phyloP scores from a whole-genome alignment of 2,329 filamentous ascomycete genomes.

The Scolecobasidium constrictum region DNA sequence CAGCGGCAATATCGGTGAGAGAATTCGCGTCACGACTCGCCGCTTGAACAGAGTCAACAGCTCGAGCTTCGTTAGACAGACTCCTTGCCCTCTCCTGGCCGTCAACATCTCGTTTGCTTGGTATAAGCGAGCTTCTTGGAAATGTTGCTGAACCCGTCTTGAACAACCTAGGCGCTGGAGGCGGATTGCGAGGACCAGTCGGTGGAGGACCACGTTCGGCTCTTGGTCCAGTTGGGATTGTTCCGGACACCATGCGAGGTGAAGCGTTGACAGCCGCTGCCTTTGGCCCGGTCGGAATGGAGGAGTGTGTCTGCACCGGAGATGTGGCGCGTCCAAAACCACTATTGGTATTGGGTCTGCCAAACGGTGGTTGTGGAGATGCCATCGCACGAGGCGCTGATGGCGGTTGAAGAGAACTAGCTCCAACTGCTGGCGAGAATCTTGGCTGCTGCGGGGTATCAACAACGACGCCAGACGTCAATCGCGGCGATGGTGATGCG shows the following conservation, averaged over 20 bases:
- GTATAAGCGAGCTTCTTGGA: slow-evolving; percentile 16
- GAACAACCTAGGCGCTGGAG: slow-evolving; percentile 5
- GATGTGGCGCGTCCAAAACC: not conserved
- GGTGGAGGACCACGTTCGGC: slow-evolving; percentile 13
- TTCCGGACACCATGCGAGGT: slow-evolving; percentile 11
- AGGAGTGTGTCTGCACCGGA: not conserved
- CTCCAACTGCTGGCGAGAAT: not conserved
- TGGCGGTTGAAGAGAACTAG: slow-evolving; percentile 1
- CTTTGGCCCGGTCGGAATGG: slow-evolving; percentile 2
- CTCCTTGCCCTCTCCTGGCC: slow-evolving; percentile 29
- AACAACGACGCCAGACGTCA: not conserved
- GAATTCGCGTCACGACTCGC: too few relatives aligned
- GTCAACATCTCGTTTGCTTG: slow-evolving; percentile 34
- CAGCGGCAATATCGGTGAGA: not conserved
- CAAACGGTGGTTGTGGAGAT: slow-evolving; percentile 9
- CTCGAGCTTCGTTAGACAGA: not conserved
- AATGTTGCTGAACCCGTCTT: not conserved
- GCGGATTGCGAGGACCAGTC: not conserved
- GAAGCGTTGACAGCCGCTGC: slow-evolving; percentile 3
- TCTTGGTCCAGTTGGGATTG: slow-evolving; percentile 30
- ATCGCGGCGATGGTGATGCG: not conserved
- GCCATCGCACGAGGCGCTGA: slow-evolving; percentile 10
- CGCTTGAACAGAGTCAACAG: too few relatives aligned
- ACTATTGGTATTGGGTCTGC: slow-evolving; percentile 2
- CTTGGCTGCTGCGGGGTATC: not conserved